Base-by-base conservation (phyloP, 2,329 filamentous ascomycete species). In the Dendrostoma leiphaemia region DNA sequence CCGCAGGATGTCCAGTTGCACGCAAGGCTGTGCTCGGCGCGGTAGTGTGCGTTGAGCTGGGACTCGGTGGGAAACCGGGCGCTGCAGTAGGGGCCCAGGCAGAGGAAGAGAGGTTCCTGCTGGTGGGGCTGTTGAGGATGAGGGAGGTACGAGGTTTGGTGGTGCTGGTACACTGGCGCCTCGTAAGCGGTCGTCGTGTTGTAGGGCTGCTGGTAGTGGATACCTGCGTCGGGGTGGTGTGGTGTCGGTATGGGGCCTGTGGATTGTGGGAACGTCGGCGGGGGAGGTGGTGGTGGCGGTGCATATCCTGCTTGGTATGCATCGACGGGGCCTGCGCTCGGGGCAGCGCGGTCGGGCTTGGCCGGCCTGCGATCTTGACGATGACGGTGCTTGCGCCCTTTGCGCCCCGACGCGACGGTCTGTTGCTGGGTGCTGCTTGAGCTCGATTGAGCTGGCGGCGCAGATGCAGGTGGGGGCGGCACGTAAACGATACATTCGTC, bases 1-100 rank as follows among this genome's bases (percentile, higher is more conserved):
- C 62, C 54, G 37, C 74, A 77, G 21, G 64, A 63, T 2, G 65
- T 65, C 74, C 74, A 77, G 48, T 69, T 68, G 57, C 74, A 77
- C 1, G 66, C 60, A 53, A 74, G 63, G 2, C 62, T 62, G 51
- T 71, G 65, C 15, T 54, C 60, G 21, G 64, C 59, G 43, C 59
- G 59, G 48, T 65, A 59, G 37, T 69, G 48, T 15, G 48, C 26
- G 19, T 48, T 37, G 28, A 53, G 53, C n/a, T 48, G 44, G 6
- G 28, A 21, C n/a, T 52, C 43, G 21, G 44, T 49, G 6, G 38
- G 32, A 24, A 56, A 56, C 15, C 48, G 44, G 26, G 56, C 48
- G 40, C 41, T 38, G 56, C 44, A 58, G 26, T 45, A 23, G 13
- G 56, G 53, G 8, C 26, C 38, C 12, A 58, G 37, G 46, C 56